These are phyloP conservation scores for Eragrostis tef DNA, from an alignment of 202 grass and related monocot species.

Conservation along the genomic window DNA sequence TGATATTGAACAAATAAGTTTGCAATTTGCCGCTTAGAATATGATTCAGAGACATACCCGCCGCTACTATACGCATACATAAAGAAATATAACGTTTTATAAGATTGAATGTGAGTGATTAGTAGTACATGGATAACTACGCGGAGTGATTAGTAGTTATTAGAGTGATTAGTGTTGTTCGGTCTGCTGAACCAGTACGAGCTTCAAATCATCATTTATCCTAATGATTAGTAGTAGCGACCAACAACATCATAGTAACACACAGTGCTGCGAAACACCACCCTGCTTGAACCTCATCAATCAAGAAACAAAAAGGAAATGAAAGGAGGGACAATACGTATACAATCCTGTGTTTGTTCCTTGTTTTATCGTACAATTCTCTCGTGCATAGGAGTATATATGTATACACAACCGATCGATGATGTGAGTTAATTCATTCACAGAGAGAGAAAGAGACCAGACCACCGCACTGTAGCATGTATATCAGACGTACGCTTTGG, in stretches of 20 bases:
- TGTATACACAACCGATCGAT: not conserved
- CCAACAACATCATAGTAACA: not conserved
- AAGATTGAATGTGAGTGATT: too few species aligned
- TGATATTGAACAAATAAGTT: too few species aligned
- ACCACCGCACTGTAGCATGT: not conserved
- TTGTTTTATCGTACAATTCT: constrained; percentile 30
- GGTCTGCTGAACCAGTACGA: not conserved
- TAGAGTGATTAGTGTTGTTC: too few species aligned
- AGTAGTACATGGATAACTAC: too few species aligned
- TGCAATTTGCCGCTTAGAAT: too few species aligned
- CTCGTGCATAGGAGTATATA: constrained; percentile 33
- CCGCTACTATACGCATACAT: too few species aligned
- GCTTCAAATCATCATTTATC: not conserved
- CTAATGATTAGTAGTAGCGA: not conserved
- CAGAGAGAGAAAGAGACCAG: constrained; percentile 27
- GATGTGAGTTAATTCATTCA: not conserved
- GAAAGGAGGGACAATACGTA: too few species aligned
- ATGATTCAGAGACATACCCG: too few species aligned
- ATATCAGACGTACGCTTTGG: constrained; percentile 44
- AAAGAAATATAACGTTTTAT: too few species aligned
- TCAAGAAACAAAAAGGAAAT: too few species aligned
- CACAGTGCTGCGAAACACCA: not conserved
- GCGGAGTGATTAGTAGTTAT: too few species aligned
- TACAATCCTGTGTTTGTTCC: not conserved
- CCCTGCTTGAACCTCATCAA: not conserved